Conservation (phyloP, 805 yeast genomes). For the Wickerhamiella spandovensis region DNA sequence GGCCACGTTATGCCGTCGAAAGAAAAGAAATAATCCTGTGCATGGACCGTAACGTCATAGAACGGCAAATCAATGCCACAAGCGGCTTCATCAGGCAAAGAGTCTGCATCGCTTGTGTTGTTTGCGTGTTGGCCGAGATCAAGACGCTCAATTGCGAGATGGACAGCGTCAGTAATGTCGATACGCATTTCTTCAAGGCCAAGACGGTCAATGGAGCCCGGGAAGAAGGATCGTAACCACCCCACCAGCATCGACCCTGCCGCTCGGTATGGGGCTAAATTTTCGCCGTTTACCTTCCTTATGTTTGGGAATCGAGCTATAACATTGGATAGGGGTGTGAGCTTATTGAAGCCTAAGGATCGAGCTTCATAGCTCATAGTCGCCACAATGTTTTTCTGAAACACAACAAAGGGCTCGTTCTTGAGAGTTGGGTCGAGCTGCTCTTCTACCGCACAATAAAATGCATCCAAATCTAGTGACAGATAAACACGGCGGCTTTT, state of each 20-base stretch:
- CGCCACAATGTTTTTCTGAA: constrained; percentile 22
- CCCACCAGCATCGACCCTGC: constrained; percentile 20
- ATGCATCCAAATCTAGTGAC: constrained; percentile 24
- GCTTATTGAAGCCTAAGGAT: constrained; percentile 20
- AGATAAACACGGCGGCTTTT: constrained; percentile 9
- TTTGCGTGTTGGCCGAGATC: background rate
- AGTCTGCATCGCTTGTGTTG: background rate
- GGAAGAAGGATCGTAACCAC: constrained; percentile 14
- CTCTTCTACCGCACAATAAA: constrained; percentile 25
- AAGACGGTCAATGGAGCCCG: constrained; percentile 20
- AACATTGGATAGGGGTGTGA: constrained; percentile 12
- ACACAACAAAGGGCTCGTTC: constrained; percentile 22
- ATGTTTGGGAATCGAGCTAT: constrained; percentile 15
- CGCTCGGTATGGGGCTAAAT: constrained; percentile 18
- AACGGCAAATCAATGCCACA: constrained; percentile 6
- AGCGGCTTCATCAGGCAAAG: constrained; percentile 12
- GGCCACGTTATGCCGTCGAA: constrained; percentile 18
- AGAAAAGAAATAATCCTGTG: constrained; percentile 19
- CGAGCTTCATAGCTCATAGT: constrained; percentile 24
- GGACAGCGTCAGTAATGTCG: constrained; percentile 17
- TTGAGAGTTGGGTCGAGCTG: constrained; percentile 16
- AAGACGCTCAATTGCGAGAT: background rate
- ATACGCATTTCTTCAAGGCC: constrained; percentile 25
- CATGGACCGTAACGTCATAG: constrained; percentile 4
- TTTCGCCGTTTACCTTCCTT: constrained; percentile 22